Evolutionary conservation across 257 asterid species (phyloP).

Genomic region (Ballota nigra): DNA sequence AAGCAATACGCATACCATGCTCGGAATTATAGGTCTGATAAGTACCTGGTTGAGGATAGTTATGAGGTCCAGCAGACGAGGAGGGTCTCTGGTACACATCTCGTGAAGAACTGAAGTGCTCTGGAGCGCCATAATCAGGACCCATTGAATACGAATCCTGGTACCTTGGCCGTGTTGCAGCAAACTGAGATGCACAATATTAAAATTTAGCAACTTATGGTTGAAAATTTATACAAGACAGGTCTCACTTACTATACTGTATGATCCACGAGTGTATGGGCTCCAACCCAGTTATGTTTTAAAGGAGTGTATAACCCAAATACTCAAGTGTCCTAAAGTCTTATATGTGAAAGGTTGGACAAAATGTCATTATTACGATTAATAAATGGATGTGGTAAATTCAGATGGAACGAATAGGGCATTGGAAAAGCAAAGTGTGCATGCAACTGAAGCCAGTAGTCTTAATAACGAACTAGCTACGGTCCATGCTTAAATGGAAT

Average conservation of each 20-base stretch:
- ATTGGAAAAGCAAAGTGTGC: not conserved
- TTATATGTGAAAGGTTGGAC: not conserved
- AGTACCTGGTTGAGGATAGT: slow-evolving; percentile 35
- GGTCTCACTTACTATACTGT: no score
- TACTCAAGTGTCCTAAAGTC: no score
- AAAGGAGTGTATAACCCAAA: no score
- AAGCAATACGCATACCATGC: slow-evolving; percentile 25
- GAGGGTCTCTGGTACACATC: slow-evolving; percentile 33
- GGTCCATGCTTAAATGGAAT: not conserved
- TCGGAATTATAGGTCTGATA: slow-evolving; percentile 34
- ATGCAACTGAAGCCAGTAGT: not conserved
- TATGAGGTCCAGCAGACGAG: slow-evolving; percentile 36
- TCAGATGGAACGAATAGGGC: not conserved
- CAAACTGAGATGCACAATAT: slow-evolving; percentile 35
- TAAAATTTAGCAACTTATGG: not conserved
- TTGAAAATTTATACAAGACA: not conserved
- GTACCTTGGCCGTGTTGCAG: slow-evolving; percentile 38
- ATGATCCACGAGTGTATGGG: no score
- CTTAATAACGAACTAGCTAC: slow-evolving; percentile 11
- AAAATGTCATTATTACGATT: not conserved
- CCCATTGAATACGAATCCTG: slow-evolving; percentile 42
- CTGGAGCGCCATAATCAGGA: slow-evolving; percentile 37
- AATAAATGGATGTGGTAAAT: not conserved
- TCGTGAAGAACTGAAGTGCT: slow-evolving; percentile 40
- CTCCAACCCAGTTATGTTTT: no score